A percentile compares a stretch with the other conserved stretches of the same genome.
These are phyloP conservation scores for Boletus pseudopeckii DNA, from an alignment of 768 basidiomycete species.

Conservation along the genomic window DNA sequence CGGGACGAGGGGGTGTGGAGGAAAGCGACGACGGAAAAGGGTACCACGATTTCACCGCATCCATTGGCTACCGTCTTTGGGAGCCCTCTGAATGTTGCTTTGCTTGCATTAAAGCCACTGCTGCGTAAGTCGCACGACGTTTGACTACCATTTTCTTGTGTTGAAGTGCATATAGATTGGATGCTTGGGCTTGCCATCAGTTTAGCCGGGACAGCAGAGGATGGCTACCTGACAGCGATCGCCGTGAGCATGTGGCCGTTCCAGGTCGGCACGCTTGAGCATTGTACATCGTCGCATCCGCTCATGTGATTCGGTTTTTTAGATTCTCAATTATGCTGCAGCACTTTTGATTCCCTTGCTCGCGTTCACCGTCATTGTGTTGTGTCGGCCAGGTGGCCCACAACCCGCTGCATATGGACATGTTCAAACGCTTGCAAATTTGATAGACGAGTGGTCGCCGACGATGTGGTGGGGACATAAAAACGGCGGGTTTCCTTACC, in stretches of 20 bases:
- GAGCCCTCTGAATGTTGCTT: conserved; percentile 8
- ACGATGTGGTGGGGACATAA: conserved; percentile 33
- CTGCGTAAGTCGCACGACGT: conserved; percentile 22
- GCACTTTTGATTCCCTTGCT: conserved; percentile 21
- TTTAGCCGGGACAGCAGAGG: conserved; percentile 12
- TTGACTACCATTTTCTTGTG: not conserved
- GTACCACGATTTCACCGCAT: conserved; percentile 14
- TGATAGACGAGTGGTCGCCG: conserved; percentile 36
- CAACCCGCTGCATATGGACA: conserved; percentile 35
- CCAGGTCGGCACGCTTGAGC: conserved; percentile 15
- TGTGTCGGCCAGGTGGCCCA: conserved; percentile 17
- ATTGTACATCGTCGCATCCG: not conserved
- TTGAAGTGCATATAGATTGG: conserved; percentile 23
- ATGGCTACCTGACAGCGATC: conserved; percentile 11
- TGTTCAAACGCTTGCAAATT: conserved; percentile 32
- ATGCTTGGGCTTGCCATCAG: conserved; percentile 31
- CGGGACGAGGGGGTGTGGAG: conserved; percentile 30
- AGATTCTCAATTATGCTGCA: conserved; percentile 28
- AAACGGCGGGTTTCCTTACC: not conserved
- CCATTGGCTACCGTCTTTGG: conserved; percentile 25
- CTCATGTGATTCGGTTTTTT: not conserved
- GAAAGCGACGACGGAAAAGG: conserved; percentile 16
- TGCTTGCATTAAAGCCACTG: conserved; percentile 24
- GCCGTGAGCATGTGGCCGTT: conserved; percentile 25
- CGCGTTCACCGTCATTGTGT: conserved; percentile 9